Evolutionary conservation across 2,329 filamentous ascomycete species (phyloP), one percentile per base, ranked within the genome.

Genomic region (Penicillium sp.): DNA sequence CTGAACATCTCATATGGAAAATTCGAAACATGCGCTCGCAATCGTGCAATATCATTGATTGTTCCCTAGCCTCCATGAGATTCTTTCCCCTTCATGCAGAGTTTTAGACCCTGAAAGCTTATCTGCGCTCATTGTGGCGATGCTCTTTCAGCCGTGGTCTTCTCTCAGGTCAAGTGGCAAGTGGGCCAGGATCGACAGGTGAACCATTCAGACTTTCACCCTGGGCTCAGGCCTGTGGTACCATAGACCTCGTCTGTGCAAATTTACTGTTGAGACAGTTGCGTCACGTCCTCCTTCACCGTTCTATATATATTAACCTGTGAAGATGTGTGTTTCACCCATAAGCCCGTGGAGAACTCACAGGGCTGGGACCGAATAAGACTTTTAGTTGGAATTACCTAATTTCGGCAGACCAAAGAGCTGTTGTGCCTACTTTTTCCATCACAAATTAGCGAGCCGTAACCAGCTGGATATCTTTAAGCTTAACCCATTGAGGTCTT

Each of bases 101-200:
- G 14, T 48, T 50, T 11, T 22, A 56, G 55, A 56, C 44, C 52
- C 56, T 58, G 48, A 57, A 62, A 63, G 55, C 61, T 62, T 59
- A 58, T 63, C 53, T 41, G 14, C 21, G 37, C 33, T 52, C 53
- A 29, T 39, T 33, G 62, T 62, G 61, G 61, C 58, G 47, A 57
- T 48, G 46, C 31, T 41, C 37, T 39, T 45, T 51, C 46, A 48
- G 37, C 61, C 57, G 58, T 60, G 56, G 54, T 53, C 48, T 29
- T 47, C 43, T 13, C 43, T 21, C 37, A 21, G 22, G 35, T 19
- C 35, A 39, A 27, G 11, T 41, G 19, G 39, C 19, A 33, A 49
- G 62, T 66, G 62, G 62, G 57, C 53, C 61, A 26, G 6, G 63
- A 66, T 64, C 60, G 62, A 62, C 62, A 57, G 35, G 16, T 33